A percentile compares a stretch with the other conserved stretches of the same genome.
Evolutionary conservation across 2,329 filamentous ascomycete genomes (phyloP).

Genomic region (Fusarium oligoseptatum): DNA sequence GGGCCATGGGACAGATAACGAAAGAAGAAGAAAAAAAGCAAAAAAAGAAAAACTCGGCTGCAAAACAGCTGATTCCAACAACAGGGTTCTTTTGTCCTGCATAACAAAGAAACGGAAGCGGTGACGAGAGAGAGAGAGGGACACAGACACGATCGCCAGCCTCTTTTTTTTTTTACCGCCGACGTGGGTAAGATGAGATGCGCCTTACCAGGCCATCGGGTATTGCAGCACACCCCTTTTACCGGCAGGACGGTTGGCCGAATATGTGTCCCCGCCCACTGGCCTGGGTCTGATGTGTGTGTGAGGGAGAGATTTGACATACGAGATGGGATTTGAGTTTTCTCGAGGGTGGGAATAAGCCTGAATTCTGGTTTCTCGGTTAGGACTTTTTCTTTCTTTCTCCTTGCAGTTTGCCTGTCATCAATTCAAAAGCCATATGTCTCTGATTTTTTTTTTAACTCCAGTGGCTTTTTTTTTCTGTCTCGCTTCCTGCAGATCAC

Average conservation of each 20-base stretch:
- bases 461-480: neutral
- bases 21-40: neutral
- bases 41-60: neutral
- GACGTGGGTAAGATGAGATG: slow-evolving; percentile 12
- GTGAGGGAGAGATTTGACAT: neutral
- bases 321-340: neutral
- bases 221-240: slow-evolving; percentile 14
- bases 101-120: neutral
- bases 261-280: slow-evolving; percentile 1
- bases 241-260: slow-evolving; percentile 27
- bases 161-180: neutral
- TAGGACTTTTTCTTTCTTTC: neutral
- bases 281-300: slow-evolving; percentile 11
- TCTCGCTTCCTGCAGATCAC: slow-evolving; percentile 7
- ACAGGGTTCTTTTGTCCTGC: neutral
- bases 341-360: neutral
- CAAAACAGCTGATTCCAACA: slow-evolving; percentile 1
- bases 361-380: neutral
- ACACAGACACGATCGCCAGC: neutral
- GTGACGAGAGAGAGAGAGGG: neutral
- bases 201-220: slow-evolving; percentile 28
- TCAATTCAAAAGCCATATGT: neutral
- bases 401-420: neutral
- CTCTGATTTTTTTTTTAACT: neutral
- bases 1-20: neutral